These are phyloP conservation scores for Xylaria sp. DNA, from an alignment of 2,329 filamentous ascomycete species.

Conservation along the genomic window DNA sequence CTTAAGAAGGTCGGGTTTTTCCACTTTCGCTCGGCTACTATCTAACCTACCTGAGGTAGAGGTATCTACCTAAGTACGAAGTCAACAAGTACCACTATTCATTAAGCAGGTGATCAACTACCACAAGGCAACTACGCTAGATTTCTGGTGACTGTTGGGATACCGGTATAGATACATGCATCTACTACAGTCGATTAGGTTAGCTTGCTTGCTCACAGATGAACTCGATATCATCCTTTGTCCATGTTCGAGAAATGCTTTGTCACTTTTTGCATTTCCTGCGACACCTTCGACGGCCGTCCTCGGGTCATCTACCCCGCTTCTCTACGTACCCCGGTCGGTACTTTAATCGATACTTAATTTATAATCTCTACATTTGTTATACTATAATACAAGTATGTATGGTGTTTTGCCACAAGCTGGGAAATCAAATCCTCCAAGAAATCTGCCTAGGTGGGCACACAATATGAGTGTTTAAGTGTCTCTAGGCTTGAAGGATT, in stretches of 20 bases:
- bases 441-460: slow-evolving; percentile 13
- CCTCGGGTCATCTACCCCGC: slow-evolving; percentile 14
- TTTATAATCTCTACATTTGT: neutral
- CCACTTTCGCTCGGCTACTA: slow-evolving; percentile 31
- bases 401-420: neutral
- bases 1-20: slow-evolving; percentile 29
- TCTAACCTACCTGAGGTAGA: no score
- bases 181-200: neutral
- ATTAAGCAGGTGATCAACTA: neutral
- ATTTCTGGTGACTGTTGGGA: neutral
- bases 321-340: neutral
- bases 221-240: neutral
- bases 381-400: neutral
- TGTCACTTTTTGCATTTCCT: slow-evolving; percentile 24
- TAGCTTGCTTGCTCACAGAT: neutral
- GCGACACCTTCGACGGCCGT: neutral
- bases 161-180: neutral
- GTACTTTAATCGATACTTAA: neutral
- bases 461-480: slow-evolving; percentile 1
- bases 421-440: neutral
- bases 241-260: neutral
- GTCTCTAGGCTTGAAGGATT: neutral
- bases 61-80: no score
- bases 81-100: no score
- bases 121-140: neutral